phyloP scores from a whole-genome alignment of 352 stramenopile genomes.

The Phytopythium mirpurense region DNA sequence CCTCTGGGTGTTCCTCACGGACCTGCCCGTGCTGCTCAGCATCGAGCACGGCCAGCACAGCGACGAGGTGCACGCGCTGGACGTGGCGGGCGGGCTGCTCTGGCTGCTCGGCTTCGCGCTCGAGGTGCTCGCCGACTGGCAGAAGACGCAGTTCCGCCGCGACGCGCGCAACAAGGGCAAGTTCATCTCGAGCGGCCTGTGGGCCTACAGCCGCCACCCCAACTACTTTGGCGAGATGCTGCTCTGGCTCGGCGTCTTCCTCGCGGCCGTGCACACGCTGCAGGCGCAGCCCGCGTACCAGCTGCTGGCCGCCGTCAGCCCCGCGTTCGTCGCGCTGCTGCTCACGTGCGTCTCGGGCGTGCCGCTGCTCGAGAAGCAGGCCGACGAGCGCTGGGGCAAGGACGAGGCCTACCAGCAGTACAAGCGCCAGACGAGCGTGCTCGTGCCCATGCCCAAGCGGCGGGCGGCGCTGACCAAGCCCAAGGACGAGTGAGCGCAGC shows the following conservation, averaged over 20 bases:
- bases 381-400: constrained; percentile 56
- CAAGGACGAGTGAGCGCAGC: background rate
- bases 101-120: constrained; percentile 70
- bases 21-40: constrained; percentile 59
- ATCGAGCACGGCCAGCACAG: constrained; percentile 26
- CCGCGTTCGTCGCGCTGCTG: constrained; percentile 61
- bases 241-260: constrained; percentile 79
- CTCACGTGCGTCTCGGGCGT: constrained; percentile 61
- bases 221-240: constrained; percentile 92
- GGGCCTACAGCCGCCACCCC: constrained; percentile 86
- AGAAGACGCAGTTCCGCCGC: constrained; percentile 77
- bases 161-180: constrained; percentile 59
- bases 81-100: constrained; percentile 26
- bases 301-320: constrained; percentile 38
- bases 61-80: constrained; percentile 21
- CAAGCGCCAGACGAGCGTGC: constrained; percentile 55
- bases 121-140: constrained; percentile 70
- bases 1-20: constrained; percentile 77
- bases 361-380: constrained; percentile 68
- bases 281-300: constrained; percentile 28
- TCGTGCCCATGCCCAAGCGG: constrained; percentile 32
- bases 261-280: constrained; percentile 35
- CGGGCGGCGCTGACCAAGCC: constrained; percentile 1
- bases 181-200: constrained; percentile 80
- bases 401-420: constrained; percentile 62